Evolutionary conservation across 1,284 basidiomycete species (phyloP).

Genomic region (Schizophyllum amplum): DNA sequence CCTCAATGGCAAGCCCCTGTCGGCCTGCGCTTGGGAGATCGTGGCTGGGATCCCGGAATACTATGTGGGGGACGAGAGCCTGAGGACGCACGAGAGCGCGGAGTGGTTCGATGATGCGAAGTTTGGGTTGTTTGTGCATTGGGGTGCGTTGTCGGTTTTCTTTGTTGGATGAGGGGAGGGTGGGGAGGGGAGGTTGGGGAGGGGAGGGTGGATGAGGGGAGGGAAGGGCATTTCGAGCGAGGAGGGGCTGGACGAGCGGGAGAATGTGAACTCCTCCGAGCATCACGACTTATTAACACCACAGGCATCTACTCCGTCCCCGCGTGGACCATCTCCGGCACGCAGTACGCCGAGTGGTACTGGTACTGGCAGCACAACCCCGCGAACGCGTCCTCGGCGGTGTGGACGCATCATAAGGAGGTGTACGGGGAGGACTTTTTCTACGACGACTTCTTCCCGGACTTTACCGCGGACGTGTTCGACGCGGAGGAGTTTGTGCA

Average conservation of each 20-base stretch:
- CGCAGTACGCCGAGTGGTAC: constrained; percentile 50
- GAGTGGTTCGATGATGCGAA: constrained; percentile 30
- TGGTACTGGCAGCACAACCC: constrained; percentile 25
- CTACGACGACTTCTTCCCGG: constrained; percentile 51
- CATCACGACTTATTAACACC: background rate
- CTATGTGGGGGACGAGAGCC: constrained; percentile 27
- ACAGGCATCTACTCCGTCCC: background rate
- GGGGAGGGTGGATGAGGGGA: no score
- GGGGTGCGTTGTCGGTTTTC: background rate
- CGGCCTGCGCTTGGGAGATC: background rate
- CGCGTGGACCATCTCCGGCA: background rate
- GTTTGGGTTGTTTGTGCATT: background rate
- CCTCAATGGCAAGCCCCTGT: background rate
- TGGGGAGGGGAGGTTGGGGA: no score
- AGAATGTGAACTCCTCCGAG: no score
- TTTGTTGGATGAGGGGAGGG: no score
- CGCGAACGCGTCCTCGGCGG: constrained; percentile 26
- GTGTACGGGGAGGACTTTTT: constrained; percentile 38
- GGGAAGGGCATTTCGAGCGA: no score
- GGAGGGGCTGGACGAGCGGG: no score
- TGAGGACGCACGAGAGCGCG: constrained; percentile 41
- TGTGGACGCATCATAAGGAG: constrained; percentile 41
- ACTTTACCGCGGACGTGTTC: constrained; percentile 44
- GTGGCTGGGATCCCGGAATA: constrained; percentile 23
- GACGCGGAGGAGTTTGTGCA: constrained; percentile 47